phyloP scores from a whole-genome alignment of 495 filamentous ascomycete genomes.

The Lepraria neglecta region DNA sequence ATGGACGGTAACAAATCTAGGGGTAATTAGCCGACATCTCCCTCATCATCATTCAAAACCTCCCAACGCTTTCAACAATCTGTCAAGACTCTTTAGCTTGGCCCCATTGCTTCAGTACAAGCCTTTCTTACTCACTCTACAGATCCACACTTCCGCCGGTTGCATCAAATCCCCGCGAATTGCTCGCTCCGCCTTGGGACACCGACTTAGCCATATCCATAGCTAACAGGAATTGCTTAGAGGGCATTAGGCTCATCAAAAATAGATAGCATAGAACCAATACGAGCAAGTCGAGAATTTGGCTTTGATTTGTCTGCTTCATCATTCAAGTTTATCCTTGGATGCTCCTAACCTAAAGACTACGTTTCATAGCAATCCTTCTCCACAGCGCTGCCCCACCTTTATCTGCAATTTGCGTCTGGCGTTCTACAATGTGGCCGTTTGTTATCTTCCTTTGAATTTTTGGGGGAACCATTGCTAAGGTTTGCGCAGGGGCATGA shows the following conservation, averaged over 20 bases:
- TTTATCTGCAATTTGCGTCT: background rate
- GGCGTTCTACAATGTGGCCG: conserved; percentile 4
- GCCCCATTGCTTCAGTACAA: too few species aligned
- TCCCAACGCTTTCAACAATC: too few species aligned
- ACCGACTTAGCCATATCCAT: conserved; percentile 3
- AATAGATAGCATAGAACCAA: conserved; percentile 9
- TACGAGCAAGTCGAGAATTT: conserved; percentile 14
- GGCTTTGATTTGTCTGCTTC: conserved; percentile 13
- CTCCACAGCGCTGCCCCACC: background rate
- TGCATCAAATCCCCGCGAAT: background rate
- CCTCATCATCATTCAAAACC: too few species aligned
- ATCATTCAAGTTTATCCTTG: background rate
- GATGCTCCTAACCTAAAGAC: conserved; percentile 8
- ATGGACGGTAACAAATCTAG: too few species aligned
- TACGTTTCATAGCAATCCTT: conserved; percentile 7
- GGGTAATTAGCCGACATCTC: too few species aligned
- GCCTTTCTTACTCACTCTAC: background rate
- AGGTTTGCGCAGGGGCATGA: conserved; percentile 35
- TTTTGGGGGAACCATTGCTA: conserved; percentile 3
- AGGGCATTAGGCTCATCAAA: conserved; percentile 10
- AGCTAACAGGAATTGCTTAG: conserved; percentile 8
- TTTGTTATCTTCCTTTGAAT: background rate
- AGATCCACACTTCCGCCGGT: background rate
- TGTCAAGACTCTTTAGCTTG: too few species aligned
- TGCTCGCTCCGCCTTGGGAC: background rate